Evolutionary conservation across 2,329 filamentous ascomycete species (phyloP), one percentile per base, ranked within the genome.

Genomic region (Trichoderma lentiforme): DNA sequence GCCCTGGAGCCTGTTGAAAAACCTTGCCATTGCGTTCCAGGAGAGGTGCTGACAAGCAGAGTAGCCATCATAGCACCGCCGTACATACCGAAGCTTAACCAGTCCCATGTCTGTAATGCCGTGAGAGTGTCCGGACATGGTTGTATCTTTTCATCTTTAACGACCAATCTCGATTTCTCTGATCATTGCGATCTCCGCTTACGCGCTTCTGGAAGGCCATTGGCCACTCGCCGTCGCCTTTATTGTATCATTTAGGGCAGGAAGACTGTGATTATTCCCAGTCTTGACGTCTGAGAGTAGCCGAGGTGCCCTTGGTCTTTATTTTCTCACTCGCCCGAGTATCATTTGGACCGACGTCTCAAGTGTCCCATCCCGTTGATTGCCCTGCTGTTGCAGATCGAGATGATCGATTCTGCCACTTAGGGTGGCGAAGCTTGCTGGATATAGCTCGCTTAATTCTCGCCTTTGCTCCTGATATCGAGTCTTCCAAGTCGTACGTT

Each of bases 361-460:
- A 26, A 53, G 66, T 51, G 56, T 69, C 36, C 26, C 56, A 53
- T 62, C 28, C 57, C 14, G 26, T 39, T 57, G 64, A 67, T 36
- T 39, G 30, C n/a, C 64, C 64, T 67, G 47, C 43, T 57, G 18
- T 36, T 56, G 39, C 57, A 36, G 47, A 69, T 69, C 66, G 66
- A 70, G 66, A 70, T 70, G 66, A 28, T 62, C 57, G 39, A 70
- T 34, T 70, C 39, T 62, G 56, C 57, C 57, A 36, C 30, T 61
- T 51, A 70, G 43, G n/a, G 57, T 70, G 66, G 57, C 66, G 57
- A 70, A 62, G 66, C 66, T 62, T 70, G 66, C 57, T 70, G 34
- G 66, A 53, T 61, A 62, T 36, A 61, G 39, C 66, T 62, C 66
- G 66, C 57, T 62, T 36, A 53, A 26, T 26, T 28, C 6, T 62